Evolutionary conservation across 805 yeast species (phyloP).

Genomic region (Wickerhamomyces ciferrii): DNA sequence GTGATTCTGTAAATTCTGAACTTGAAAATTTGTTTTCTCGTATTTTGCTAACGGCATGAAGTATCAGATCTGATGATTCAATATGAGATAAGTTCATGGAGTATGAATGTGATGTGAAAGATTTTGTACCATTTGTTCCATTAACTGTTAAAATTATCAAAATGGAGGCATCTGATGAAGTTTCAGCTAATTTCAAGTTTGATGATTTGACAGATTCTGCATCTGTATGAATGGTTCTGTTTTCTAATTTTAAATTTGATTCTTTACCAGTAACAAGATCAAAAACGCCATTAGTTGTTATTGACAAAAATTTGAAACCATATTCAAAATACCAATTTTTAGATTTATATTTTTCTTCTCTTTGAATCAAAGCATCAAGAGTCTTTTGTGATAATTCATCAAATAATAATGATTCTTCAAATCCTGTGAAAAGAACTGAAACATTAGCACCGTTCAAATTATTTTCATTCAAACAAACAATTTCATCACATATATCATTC

Average conservation of each 20-base stretch:
- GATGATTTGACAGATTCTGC: neutral
- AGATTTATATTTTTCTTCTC: conserved; percentile 4
- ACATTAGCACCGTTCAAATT: conserved; percentile 7
- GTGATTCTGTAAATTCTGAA: conserved; percentile 10
- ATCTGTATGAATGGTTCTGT: conserved; percentile 5
- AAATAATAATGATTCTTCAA: neutral
- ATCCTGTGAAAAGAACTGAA: conserved; percentile 1
- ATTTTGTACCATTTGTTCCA: conserved; percentile 4
- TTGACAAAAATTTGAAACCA: conserved; percentile 5
- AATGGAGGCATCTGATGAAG: neutral
- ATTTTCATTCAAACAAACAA: conserved; percentile 5
- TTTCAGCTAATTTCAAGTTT: neutral
- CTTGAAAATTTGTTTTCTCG: conserved; percentile 6
- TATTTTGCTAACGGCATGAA: conserved; percentile 5
- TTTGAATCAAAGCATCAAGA: neutral
- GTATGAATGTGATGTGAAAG: conserved; percentile 8
- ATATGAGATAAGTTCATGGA: conserved; percentile 3
- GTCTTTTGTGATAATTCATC: neutral
- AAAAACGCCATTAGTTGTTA: conserved; percentile 9
- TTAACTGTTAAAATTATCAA: conserved; percentile 6
- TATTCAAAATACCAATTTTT: conserved; percentile 11
- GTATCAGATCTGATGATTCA: conserved; percentile 1
- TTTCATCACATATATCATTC: conserved; percentile 3
- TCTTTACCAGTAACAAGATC: conserved; percentile 3
- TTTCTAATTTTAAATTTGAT: conserved; percentile 9